Conservation (phyloP, 352 stramenopile species). For the Pythium periplocum region DNA sequence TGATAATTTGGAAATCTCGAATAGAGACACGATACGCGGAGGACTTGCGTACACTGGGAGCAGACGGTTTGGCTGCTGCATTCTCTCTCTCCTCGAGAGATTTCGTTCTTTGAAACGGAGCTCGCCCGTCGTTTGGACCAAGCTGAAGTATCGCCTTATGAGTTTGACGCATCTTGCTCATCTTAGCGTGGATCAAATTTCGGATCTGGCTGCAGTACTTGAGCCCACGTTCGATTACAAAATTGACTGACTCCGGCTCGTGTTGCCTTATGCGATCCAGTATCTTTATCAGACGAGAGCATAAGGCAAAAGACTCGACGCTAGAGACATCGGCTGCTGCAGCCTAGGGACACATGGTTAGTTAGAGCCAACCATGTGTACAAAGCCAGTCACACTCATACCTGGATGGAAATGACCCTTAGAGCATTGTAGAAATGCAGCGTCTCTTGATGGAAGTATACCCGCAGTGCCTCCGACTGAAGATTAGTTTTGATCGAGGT, state of each 20-base stretch:
- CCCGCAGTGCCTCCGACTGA: constrained; percentile 24
- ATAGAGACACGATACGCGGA: constrained; percentile 63
- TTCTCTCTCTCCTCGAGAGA: constrained; percentile 68
- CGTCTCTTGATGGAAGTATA: constrained; percentile 46
- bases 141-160: constrained; percentile 79
- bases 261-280: constrained; percentile 63
- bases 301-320: constrained; percentile 73
- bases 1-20: constrained; percentile 87
- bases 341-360: constrained; percentile 19
- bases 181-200: constrained; percentile 81
- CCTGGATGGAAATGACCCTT: constrained; percentile 56
- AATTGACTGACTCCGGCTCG: constrained; percentile 36
- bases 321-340: constrained; percentile 68
- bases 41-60: constrained; percentile 14
- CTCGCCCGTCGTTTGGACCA: constrained; percentile 28
- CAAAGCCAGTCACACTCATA: constrained; percentile 4
- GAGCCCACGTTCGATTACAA: constrained; percentile 36
- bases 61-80: background rate
- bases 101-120: constrained; percentile 68
- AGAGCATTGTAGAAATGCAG: constrained; percentile 73
- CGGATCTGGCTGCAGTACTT: constrained; percentile 59
- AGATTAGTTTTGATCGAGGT: constrained; percentile 57
- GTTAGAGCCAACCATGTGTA: background rate
- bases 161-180: constrained; percentile 81
- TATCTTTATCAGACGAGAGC: constrained; percentile 73